Percentiles rank a stretch among this genome's conserved stretches.
Evolutionary conservation across 2,329 filamentous ascomycete genomes (phyloP).

Genomic region (Teratosphaeriaceae sp.): DNA sequence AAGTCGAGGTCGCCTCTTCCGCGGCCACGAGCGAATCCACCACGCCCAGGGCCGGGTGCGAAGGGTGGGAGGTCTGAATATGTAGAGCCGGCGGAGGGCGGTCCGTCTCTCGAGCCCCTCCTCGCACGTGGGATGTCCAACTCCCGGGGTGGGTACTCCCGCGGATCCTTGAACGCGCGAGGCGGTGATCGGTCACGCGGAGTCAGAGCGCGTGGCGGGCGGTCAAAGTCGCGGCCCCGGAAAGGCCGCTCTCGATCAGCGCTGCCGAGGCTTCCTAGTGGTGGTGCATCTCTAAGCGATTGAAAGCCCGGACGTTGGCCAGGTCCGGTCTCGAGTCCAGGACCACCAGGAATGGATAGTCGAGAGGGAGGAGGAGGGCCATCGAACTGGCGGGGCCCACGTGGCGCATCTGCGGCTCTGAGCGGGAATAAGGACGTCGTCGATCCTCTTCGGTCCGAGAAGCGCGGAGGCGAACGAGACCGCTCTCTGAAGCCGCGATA

Average conservation of each 20-base stretch:
- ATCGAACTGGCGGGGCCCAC: slow-evolving; percentile 78
- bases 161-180: slow-evolving; percentile 52
- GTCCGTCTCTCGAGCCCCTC: slow-evolving; percentile 65
- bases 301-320: slow-evolving; percentile 15
- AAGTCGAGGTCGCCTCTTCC: slow-evolving; percentile 5
- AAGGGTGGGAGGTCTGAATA: slow-evolving; percentile 61
- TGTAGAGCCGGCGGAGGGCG: slow-evolving; percentile 63
- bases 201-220: slow-evolving; percentile 55
- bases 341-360: slow-evolving; percentile 35
- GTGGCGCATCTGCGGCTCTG: slow-evolving; percentile 56
- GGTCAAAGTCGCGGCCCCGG: slow-evolving; percentile 47
- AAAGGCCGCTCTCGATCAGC: slow-evolving; percentile 50
- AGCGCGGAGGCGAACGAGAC: slow-evolving; percentile 65
- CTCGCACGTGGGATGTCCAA: slow-evolving; percentile 62
- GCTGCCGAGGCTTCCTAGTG: slow-evolving; percentile 53
- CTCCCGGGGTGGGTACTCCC: slow-evolving; percentile 54
- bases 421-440: slow-evolving; percentile 34
- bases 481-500: slow-evolving; percentile 51
- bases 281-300: slow-evolving; percentile 47
- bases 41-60: slow-evolving; percentile 46
- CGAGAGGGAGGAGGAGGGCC: slow-evolving; percentile 35
- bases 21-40: slow-evolving; percentile 43
- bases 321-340: slow-evolving; percentile 58
- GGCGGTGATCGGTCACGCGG: slow-evolving; percentile 59
- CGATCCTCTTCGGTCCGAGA: slow-evolving; percentile 64